Evolutionary conservation across 495 filamentous ascomycete genomes (phyloP).

Genomic region (Trichoderma erinaceum): DNA sequence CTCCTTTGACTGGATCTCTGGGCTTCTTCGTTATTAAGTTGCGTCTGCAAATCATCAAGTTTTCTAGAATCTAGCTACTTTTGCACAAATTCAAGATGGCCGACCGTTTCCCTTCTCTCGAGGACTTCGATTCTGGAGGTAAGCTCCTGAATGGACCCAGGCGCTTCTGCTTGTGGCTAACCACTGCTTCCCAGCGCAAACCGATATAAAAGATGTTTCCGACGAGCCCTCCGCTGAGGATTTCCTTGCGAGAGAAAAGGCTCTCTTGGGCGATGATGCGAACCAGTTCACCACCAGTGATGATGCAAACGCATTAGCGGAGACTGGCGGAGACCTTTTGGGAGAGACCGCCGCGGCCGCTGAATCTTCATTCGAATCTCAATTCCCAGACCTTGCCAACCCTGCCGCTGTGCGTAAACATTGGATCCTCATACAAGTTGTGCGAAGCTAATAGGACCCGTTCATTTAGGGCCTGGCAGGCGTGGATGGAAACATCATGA

Average conservation of each 20-base stretch:
- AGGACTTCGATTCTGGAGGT: slow-evolving; percentile 91
- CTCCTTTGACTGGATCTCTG: slow-evolving; percentile 14
- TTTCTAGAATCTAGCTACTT: not conserved
- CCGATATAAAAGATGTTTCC: slow-evolving; percentile 36
- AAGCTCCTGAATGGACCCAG: slow-evolving; percentile 23
- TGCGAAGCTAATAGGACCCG: not conserved
- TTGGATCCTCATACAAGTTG: not conserved
- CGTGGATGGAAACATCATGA: slow-evolving; percentile 83
- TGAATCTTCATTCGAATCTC: slow-evolving; percentile 64
- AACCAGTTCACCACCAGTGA: slow-evolving; percentile 77
- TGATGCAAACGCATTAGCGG: slow-evolving; percentile 57
- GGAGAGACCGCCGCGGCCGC: slow-evolving; percentile 55
- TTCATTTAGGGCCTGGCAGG: slow-evolving; percentile 64
- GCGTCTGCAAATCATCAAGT: not conserved
- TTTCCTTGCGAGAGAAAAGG: slow-evolving; percentile 85
- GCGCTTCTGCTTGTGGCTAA: slow-evolving; percentile 17
- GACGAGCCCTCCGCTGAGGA: slow-evolving; percentile 54
- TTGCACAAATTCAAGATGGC: slow-evolving; percentile 56
- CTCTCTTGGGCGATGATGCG: slow-evolving; percentile 84
- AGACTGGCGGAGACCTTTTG: slow-evolving; percentile 66
- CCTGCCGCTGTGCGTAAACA: slow-evolving; percentile 22
- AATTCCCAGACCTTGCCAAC: slow-evolving; percentile 77
- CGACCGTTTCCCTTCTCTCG: slow-evolving; percentile 91
- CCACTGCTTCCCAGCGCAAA: slow-evolving; percentile 33
- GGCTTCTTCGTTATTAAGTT: not conserved